These are phyloP conservation scores for Fraxinus cuspidata DNA, from an alignment of 257 asterid genomes.

Conservation along the genomic window DNA sequence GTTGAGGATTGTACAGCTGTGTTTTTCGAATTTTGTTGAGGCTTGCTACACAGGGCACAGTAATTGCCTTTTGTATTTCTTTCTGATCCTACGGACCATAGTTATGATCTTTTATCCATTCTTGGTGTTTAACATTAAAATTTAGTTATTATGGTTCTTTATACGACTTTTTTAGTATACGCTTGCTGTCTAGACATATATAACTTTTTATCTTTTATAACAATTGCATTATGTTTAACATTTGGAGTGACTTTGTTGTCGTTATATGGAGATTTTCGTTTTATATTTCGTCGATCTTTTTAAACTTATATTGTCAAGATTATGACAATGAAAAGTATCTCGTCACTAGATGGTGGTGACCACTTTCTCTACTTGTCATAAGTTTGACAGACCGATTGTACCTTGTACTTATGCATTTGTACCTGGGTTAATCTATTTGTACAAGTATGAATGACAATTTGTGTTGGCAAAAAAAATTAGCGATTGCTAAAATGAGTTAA, in stretches of 20 bases:
- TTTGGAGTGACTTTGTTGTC: not conserved
- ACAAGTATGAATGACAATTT: no score
- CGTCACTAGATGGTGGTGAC: no score
- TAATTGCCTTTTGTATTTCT: constrained; percentile 21
- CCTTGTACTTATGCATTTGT: no score
- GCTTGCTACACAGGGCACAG: not conserved
- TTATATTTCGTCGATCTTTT: not conserved
- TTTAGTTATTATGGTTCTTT: not conserved
- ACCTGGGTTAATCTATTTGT: no score
- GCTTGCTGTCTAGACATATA: not conserved
- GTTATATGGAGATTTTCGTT: not conserved
- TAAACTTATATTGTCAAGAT: not conserved
- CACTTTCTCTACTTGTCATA: no score
- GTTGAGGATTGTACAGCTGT: constrained; percentile 5
- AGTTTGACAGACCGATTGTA: no score
- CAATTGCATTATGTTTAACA: no score
- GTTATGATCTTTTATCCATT: not conserved
- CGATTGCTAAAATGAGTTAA: no score
- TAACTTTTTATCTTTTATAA: not conserved
- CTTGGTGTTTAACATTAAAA: not conserved
- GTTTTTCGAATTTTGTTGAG: constrained; percentile 1
- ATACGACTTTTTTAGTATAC: not conserved
- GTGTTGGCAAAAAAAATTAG: no score
- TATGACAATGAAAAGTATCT: not conserved
- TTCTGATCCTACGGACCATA: constrained; percentile 15